Percentiles rank a stretch among this genome's conserved stretches.
Conservation (phyloP, 2,329 filamentous ascomycete genomes). For the Leptosphaerulina australis region DNA sequence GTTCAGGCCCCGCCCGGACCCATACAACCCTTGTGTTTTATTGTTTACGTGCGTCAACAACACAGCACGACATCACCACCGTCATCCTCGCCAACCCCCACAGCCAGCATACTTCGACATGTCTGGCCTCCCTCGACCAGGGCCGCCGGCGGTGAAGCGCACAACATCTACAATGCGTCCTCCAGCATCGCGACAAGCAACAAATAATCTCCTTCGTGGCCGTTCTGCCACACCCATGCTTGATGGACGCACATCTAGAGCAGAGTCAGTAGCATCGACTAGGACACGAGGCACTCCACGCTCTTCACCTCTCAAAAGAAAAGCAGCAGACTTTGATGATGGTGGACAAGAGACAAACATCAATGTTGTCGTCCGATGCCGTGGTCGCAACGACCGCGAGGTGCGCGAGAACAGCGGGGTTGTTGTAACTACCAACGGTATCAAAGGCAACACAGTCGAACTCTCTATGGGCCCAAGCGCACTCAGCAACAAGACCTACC, state of each 20-base stretch:
- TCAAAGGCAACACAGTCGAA: conserved; percentile 82
- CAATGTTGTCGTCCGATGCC: conserved; percentile 93
- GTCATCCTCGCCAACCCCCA: conserved; percentile 15
- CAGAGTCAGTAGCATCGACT: conserved; percentile 69
- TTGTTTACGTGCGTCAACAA: conserved; percentile 26
- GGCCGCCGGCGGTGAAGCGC: conserved; percentile 55
- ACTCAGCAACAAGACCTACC: conserved; percentile 93
- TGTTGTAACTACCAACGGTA: conserved; percentile 85
- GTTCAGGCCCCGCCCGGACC: conserved; percentile 10
- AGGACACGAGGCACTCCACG: conserved; percentile 43
- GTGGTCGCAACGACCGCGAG: conserved; percentile 90
- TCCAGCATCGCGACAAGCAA: conserved; percentile 56
- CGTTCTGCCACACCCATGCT: conserved; percentile 56
- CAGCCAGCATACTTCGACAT: conserved; percentile 46
- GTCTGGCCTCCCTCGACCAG: conserved; percentile 61
- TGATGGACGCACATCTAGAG: conserved; percentile 68
- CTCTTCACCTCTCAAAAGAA: conserved; percentile 73
- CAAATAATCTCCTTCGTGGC: conserved; percentile 56
- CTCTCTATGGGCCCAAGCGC: conserved; percentile 92
- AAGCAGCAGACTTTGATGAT: conserved; percentile 81
- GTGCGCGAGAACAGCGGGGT: conserved; percentile 93
- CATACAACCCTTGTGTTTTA: conserved; percentile 19
- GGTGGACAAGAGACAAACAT: conserved; percentile 90
- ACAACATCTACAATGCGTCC: conserved; percentile 59
- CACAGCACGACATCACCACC: conserved; percentile 23